Evolutionary conservation across 345 rosid genomes (phyloP).

Genomic region (Eucalyptus pauciflora): DNA sequence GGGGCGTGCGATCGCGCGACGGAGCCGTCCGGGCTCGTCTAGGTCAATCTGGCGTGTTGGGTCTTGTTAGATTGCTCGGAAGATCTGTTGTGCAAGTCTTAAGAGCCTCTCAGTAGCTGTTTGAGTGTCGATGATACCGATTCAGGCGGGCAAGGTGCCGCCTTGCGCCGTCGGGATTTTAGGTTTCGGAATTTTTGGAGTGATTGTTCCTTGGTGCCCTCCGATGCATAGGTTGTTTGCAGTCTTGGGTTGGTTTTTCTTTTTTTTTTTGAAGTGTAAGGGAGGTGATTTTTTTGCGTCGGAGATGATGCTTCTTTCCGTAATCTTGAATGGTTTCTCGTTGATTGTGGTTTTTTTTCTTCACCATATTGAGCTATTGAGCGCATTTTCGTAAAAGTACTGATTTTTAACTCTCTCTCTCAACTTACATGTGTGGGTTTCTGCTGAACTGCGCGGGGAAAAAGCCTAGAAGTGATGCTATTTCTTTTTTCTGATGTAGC

Average conservation of each 20-base stretch:
- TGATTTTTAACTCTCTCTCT: neutral
- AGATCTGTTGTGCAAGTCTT: neutral
- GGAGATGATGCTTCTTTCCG: neutral
- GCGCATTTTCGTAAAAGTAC: neutral
- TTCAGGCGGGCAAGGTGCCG: neutral
- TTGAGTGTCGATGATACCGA: neutral
- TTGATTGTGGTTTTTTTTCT: neutral
- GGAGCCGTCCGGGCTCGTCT: neutral
- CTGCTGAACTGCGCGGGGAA: neutral
- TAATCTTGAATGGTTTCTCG: neutral
- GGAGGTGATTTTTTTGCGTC: neutral
- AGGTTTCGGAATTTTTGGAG: neutral
- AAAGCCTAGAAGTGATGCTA: neutral
- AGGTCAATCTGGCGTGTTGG: neutral
- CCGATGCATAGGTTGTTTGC: neutral
- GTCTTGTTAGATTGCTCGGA: neutral
- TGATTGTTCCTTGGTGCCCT: neutral
- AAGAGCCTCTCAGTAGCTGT: neutral
- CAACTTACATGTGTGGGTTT: neutral
- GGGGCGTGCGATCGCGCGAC: neutral
- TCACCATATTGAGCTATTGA: neutral
- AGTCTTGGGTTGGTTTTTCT: neutral
- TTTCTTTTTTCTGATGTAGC: neutral
- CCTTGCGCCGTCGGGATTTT: neutral
- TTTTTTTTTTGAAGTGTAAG: neutral